Conservation (phyloP, 805 yeast species). For the Myxozyma lipomycoides region DNA sequence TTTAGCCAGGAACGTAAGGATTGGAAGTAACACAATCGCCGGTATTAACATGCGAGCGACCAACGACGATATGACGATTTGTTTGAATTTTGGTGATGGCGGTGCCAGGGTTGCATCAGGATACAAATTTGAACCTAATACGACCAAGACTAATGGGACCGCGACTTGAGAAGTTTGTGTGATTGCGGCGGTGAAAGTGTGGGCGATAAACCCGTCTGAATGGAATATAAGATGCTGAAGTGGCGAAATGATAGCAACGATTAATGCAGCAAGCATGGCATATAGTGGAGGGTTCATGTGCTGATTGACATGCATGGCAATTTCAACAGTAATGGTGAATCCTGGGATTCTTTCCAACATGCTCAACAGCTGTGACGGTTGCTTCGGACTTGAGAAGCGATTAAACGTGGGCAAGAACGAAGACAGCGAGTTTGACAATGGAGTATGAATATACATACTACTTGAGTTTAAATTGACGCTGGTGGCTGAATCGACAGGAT, state of each 20-base stretch:
- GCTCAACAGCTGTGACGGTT: background rate
- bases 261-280: constrained; percentile 56
- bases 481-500: background rate
- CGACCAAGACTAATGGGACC: constrained; percentile 57
- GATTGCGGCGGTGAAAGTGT: constrained; percentile 52
- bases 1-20: constrained; percentile 51
- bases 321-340: background rate
- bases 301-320: constrained; percentile 28
- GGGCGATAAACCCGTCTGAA: constrained; percentile 45
- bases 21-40: constrained; percentile 50
- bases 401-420: constrained; percentile 10
- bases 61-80: constrained; percentile 51
- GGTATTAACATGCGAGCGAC: constrained; percentile 61
- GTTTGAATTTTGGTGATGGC: constrained; percentile 27
- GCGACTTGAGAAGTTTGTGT: constrained; percentile 55
- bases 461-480: too few species aligned
- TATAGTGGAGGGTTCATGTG: constrained; percentile 67
- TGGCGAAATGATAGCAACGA: constrained; percentile 55
- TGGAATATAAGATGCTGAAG: constrained; percentile 47
- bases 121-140: constrained; percentile 57
- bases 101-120: constrained; percentile 50
- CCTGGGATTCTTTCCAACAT: background rate
- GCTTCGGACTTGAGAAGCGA: constrained; percentile 8
- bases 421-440: background rate
- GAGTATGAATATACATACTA: background rate